These are phyloP conservation scores for Hygrophoropsis aurantiaca DNA, from an alignment of 768 basidiomycete species.

Conservation along the genomic window DNA sequence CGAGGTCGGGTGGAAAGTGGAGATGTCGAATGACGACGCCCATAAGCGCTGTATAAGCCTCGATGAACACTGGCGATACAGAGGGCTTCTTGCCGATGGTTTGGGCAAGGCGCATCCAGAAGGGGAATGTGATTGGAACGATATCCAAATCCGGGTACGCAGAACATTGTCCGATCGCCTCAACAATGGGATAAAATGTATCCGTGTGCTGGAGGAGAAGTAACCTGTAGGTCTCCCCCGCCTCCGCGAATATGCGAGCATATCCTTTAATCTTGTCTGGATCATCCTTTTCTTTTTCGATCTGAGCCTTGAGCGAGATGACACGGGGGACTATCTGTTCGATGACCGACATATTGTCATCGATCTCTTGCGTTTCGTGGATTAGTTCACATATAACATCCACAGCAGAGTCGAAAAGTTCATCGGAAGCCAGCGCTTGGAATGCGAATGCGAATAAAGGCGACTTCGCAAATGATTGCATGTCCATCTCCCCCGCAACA, in stretches of 20 bases:
- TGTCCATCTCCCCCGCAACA: slow-evolving; percentile 77
- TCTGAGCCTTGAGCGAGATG: slow-evolving; percentile 64
- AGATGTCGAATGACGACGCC: slow-evolving; percentile 85
- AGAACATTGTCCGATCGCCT: slow-evolving; percentile 91
- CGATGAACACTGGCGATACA: slow-evolving; percentile 72
- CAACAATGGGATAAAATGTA: slow-evolving; percentile 92
- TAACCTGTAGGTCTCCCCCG: slow-evolving; percentile 92
- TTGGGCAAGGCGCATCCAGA: slow-evolving; percentile 98
- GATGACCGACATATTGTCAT: slow-evolving; percentile 90
- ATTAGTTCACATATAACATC: slow-evolving; percentile 92
- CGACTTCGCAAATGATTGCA: slow-evolving; percentile 62
- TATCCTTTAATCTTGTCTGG: slow-evolving; percentile 86
- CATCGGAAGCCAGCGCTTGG: slow-evolving; percentile 77
- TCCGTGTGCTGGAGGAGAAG: slow-evolving; percentile 88
- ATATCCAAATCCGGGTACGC: slow-evolving; percentile 93
- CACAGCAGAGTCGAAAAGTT: slow-evolving; percentile 91
- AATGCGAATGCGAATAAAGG: slow-evolving; percentile 84
- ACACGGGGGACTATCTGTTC: slow-evolving; percentile 86
- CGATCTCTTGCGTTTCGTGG: slow-evolving; percentile 97
- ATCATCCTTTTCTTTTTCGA: slow-evolving; percentile 68
- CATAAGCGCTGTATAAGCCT: slow-evolving; percentile 85
- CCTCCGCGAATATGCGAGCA: slow-evolving; percentile 93
- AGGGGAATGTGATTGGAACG: slow-evolving; percentile 95
- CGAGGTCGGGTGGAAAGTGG: slow-evolving; percentile 80
- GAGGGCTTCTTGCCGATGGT: slow-evolving; percentile 75